Conservation (phyloP, 805 yeast species). For the Wickerhamiella domercqiae region DNA sequence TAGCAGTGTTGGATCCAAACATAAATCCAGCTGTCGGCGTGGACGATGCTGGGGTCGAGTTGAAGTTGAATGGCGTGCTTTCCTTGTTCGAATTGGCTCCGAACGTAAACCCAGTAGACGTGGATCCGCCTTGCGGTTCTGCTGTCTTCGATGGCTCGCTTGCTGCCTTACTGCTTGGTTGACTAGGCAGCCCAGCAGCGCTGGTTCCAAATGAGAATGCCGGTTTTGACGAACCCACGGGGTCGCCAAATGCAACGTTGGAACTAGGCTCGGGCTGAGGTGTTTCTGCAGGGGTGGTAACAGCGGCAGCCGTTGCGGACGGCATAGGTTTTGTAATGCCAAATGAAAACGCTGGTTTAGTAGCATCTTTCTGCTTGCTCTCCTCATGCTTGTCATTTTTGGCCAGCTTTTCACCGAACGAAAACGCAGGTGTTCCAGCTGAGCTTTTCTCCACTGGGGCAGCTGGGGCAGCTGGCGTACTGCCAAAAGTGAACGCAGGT, state of each 20-base stretch:
- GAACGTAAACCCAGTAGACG: conserved; percentile 1
- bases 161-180: conserved; percentile 2
- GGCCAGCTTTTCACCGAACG: background rate
- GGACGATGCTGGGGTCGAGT: background rate
- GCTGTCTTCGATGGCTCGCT: background rate
- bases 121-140: background rate
- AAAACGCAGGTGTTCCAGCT: conserved; percentile 1
- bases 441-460: background rate
- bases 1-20: conserved; percentile 4
- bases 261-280: too few species aligned
- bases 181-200: background rate
- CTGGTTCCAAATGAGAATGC: conserved; percentile 4
- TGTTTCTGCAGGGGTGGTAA: too few species aligned
- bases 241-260: too few species aligned
- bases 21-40: conserved; percentile 9
- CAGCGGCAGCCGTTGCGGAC: too few species aligned
- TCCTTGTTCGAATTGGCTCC: too few species aligned
- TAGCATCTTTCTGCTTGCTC: background rate
- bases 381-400: background rate
- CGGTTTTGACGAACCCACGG: background rate
- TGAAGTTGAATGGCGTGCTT: too few species aligned
- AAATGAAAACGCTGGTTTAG: conserved; percentile 2
- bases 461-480: background rate
- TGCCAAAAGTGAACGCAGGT: conserved; percentile 5
- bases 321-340: too few species aligned